Percentiles rank a stretch among this genome's conserved stretches.
These are phyloP conservation scores for Pulveroboletus sp. DNA, from an alignment of 768 basidiomycete species.

Conservation along the genomic window DNA sequence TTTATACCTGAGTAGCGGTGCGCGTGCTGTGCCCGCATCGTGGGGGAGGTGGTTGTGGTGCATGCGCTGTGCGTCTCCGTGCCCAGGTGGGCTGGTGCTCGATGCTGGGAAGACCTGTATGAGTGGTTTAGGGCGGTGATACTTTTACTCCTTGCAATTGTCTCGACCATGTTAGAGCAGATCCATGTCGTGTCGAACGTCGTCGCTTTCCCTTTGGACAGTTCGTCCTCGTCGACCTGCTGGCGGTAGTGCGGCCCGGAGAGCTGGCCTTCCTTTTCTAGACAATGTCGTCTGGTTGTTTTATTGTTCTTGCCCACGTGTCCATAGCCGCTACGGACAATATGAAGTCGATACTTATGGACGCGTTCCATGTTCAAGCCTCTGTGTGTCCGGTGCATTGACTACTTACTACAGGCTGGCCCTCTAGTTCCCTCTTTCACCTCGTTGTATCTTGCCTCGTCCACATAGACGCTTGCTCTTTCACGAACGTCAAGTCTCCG, in stretches of 20 bases:
- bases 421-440: conserved; percentile 3
- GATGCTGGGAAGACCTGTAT: too few species aligned
- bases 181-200: background rate
- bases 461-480: conserved; percentile 1
- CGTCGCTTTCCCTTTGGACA: too few species aligned
- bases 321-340: conserved; percentile 1
- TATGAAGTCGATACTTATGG: conserved; percentile 12
- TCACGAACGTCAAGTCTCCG: conserved; percentile 14
- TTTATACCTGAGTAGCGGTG: too few species aligned
- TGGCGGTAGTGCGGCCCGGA: too few species aligned
- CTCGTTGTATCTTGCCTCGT: background rate
- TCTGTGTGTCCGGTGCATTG: conserved; percentile 22
- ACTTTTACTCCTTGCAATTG: too few species aligned
- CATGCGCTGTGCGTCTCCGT: too few species aligned
- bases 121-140: too few species aligned
- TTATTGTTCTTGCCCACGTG: conserved; percentile 17
- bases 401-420: conserved; percentile 13
- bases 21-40: too few species aligned
- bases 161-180: too few species aligned
- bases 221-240: too few species aligned
- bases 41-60: too few species aligned
- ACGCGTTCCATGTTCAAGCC: background rate
- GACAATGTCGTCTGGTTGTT: conserved; percentile 22
- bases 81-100: background rate
- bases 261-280: conserved; percentile 18